These are phyloP conservation scores for Cyclospora cayetanensis DNA, from an alignment of 169 alveolate genomes.

Conservation along the genomic window DNA sequence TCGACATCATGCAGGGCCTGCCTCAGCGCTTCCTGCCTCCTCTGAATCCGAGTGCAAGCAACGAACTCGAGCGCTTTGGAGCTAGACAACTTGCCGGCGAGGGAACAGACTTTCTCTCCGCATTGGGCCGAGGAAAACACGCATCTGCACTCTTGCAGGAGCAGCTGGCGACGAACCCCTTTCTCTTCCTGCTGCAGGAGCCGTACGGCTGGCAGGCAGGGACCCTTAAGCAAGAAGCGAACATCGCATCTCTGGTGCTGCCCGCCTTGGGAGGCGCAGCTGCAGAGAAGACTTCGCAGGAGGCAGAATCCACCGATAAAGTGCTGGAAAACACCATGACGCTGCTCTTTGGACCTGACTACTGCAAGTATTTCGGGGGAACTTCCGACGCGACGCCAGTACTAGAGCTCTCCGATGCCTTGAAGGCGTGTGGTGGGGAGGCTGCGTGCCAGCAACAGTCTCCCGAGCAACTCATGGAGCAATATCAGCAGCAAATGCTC, in stretches of 20 bases:
- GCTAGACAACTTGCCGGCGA: neutral
- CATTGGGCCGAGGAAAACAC: neutral
- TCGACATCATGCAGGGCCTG: neutral
- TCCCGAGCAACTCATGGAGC: neutral
- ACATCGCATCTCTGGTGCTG: neutral
- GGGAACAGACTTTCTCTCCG: neutral
- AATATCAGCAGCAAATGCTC: neutral
- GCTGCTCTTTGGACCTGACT: neutral
- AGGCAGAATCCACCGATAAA: neutral
- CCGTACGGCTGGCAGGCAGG: neutral
- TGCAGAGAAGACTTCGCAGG: neutral
- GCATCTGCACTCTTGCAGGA: neutral
- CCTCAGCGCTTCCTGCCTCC: neutral
- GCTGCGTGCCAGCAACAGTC: neutral
- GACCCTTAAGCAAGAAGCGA: neutral
- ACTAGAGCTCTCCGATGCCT: too few species aligned
- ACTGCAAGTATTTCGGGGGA: neutral
- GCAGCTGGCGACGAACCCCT: neutral
- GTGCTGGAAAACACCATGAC: neutral
- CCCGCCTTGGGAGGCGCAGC: neutral
- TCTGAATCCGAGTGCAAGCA: neutral
- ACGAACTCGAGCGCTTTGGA: too few species aligned
- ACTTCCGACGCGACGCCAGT: neutral
- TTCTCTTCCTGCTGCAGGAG: neutral
- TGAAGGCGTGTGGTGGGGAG: too few species aligned